Percentiles rank a stretch among this genome's conserved stretches.
These are phyloP conservation scores for Ophiocordyceps camponoti-rufipedis DNA, from an alignment of 2,329 filamentous ascomycete genomes.

Conservation along the genomic window DNA sequence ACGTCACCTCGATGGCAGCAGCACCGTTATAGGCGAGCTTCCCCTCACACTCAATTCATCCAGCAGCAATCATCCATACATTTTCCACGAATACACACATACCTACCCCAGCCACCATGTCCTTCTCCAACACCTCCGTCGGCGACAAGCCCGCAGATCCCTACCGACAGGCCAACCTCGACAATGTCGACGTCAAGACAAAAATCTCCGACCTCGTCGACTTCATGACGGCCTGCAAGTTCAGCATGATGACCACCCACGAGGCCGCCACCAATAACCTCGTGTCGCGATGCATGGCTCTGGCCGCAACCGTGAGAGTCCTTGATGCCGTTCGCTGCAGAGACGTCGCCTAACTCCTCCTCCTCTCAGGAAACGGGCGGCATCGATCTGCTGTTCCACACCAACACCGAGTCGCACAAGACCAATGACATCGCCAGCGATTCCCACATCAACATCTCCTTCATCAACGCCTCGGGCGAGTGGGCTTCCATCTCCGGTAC, in stretches of 20 bases:
- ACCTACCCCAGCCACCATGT: constrained; percentile 12
- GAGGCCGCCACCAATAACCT: constrained; percentile 46
- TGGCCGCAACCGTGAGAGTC: constrained; percentile 53
- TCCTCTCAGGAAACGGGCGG: constrained; percentile 49
- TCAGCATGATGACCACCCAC: constrained; percentile 76
- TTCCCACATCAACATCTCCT: constrained; percentile 62
- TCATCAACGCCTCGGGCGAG: constrained; percentile 57
- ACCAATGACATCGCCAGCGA: constrained; percentile 61
- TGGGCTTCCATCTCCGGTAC: constrained; percentile 77
- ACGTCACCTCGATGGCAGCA: not conserved
- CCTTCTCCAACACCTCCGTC: constrained; percentile 34
- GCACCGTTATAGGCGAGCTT: not conserved
- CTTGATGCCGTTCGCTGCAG: too few relatives aligned
- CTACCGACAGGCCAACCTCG: constrained; percentile 59
- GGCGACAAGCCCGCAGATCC: constrained; percentile 51
- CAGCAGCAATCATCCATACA: not conserved
- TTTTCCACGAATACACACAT: not conserved
- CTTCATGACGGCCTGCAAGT: constrained; percentile 60
- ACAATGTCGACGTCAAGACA: constrained; percentile 43
- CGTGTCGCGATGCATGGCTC: constrained; percentile 70
- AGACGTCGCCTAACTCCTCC: not conserved
- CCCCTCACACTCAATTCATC: not conserved
- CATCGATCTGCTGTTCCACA: constrained; percentile 75
- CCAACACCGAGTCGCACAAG: constrained; percentile 81
- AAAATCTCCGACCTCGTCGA: constrained; percentile 58